Evolutionary conservation across 139 green algal species (phyloP).

Genomic region (Micractinium sp.): DNA sequence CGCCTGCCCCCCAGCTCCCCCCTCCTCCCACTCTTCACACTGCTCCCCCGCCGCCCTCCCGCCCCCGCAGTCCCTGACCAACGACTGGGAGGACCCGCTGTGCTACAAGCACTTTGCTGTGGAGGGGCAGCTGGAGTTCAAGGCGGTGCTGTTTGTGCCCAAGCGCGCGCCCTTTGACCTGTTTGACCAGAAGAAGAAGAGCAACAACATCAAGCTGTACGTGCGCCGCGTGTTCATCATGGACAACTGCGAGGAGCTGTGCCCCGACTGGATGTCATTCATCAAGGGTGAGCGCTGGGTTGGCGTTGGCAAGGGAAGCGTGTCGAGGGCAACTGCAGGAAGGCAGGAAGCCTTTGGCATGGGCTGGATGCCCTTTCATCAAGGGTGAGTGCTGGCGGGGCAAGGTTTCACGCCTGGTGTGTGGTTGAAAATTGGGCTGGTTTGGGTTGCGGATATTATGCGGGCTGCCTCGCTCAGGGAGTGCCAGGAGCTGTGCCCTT

Average conservation of each 20-base stretch:
- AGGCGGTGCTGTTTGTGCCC: constrained; percentile 93
- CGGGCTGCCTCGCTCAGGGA: constrained; percentile 33
- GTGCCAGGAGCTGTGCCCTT: constrained; percentile 97
- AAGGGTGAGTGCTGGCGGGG: not conserved
- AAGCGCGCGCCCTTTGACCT: constrained; percentile 98
- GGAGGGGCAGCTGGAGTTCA: constrained; percentile 99
- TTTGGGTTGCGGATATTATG: too few species aligned
- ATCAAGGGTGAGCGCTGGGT: constrained; percentile 73
- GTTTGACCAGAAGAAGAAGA: constrained; percentile 82
- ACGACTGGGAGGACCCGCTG: constrained; percentile 99
- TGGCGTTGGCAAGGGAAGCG: too few species aligned
- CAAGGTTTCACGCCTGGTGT: too few species aligned
- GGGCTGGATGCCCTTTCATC: too few species aligned
- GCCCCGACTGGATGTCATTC: constrained; percentile 96
- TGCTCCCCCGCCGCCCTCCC: not conserved
- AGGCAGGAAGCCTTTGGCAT: too few species aligned
- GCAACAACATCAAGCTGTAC: constrained; percentile 83
- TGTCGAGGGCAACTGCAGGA: too few species aligned
- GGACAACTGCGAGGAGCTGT: constrained; percentile 99
- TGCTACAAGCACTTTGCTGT: constrained; percentile 94
- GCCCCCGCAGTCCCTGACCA: constrained; percentile 74
- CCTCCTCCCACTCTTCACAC: not conserved
- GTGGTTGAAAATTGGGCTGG: too few species aligned
- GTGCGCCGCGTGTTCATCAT: constrained; percentile 99
- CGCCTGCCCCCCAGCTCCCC: too few species aligned